phyloP scores from a whole-genome alignment of 1,284 basidiomycete species.

The Papiliotrema fonsecae region DNA sequence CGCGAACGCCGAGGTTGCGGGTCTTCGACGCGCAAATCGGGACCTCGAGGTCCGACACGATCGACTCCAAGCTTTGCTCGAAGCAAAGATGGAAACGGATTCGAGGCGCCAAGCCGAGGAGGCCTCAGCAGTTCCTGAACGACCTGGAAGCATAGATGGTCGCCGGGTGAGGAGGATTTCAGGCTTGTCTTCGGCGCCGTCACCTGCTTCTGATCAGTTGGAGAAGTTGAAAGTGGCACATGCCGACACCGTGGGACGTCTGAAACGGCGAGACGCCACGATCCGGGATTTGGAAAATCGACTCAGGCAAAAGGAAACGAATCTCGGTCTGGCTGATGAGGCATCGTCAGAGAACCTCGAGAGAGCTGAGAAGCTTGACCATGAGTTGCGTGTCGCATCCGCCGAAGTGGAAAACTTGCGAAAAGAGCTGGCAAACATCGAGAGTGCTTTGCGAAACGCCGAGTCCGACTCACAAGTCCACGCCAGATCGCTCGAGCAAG shows the following conservation, averaged over 20 bases:
- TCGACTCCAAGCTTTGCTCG: not conserved
- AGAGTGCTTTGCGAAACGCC: too few species aligned
- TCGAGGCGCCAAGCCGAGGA: too few species aligned
- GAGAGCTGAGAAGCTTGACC: constrained; percentile 7
- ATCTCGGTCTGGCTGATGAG: constrained; percentile 14
- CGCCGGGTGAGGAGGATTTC: too few species aligned
- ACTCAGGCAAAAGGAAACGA: constrained; percentile 15
- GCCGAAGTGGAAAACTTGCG: too few species aligned
- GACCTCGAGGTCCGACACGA: not conserved
- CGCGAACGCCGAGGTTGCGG: constrained; percentile 1
- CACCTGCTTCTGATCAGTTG: too few species aligned
- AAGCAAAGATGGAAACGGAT: too few species aligned
- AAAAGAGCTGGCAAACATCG: too few species aligned
- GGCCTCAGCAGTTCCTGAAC: too few species aligned
- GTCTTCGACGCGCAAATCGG: not conserved
- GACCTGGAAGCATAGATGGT: constrained; percentile 1
- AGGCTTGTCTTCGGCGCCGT: too few species aligned
- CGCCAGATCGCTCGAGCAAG: not conserved
- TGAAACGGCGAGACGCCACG: too few species aligned
- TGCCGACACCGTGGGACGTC: not conserved
- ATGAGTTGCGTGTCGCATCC: too few species aligned
- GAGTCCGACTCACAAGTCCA: not conserved
- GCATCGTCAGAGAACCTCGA: constrained; percentile 16
- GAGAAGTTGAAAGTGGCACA: constrained; percentile 2
- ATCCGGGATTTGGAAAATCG: constrained; percentile 13